Evolutionary conservation across 2,329 filamentous ascomycete species (phyloP), one percentile per base, ranked within the genome.

Genomic region (Sporothrix globosa): DNA sequence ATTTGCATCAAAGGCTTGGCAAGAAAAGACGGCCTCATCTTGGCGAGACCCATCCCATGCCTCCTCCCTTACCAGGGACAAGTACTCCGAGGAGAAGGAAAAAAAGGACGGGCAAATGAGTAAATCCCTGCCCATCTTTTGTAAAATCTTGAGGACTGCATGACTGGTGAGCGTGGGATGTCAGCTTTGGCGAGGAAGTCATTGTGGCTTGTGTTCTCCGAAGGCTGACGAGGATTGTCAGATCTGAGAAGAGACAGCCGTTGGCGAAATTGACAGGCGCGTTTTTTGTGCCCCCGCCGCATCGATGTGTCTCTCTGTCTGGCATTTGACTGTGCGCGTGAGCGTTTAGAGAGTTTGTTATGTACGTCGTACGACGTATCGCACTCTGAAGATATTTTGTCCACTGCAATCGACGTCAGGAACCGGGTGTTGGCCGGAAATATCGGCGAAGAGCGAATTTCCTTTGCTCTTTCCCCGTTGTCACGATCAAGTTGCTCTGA

Each of bases 171-270:
- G 19, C 30, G 39, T 9, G 27, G 63, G n/a, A 67, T 41, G 46
- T 46, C 63, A 53, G n/a, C 17, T 67, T 19, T 52, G 4, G 53
- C n/a, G 41, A 48, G 14, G 44, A 21, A 14, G 24, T 24, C 34
- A 21, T 65, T 21, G 44, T 10, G 61, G 61, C 61, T 65, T 30
- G 24, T 53, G 30, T 53, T 46, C 50, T 56, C 50, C 65, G 48
- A 30, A 50, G 65, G 65, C 65, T 56, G 50, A 67, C 46, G 11
- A 52, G 7, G 44, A 3, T n/a, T 30, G 65, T 21, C 58, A 61
- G 30, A 34, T 48, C 41, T 30, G 60, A 65, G 17, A 50, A 65
- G 24, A 65, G 44, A 65, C 30, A 54, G 65, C 65, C 65, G 65
- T 67, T 67, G 50, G 48, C 21, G 14, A 53, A 50, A 67, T 56